phyloP scores from a whole-genome alignment of 1,284 basidiomycete species.

The Cryptococcus maquisensis region DNA sequence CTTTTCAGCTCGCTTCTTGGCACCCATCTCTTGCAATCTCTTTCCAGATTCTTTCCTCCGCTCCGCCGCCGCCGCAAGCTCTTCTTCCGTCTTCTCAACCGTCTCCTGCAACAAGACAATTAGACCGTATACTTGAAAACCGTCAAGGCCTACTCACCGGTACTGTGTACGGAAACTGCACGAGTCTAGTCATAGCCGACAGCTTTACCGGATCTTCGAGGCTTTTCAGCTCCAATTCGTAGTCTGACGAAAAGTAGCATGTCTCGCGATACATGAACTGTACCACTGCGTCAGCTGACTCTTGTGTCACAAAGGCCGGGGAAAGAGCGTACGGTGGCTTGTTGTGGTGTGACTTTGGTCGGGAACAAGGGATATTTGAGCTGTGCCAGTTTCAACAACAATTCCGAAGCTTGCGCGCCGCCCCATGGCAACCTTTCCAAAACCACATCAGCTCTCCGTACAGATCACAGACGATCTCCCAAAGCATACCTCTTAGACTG shows the following conservation, averaged over 20 bases:
- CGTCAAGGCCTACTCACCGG: conserved; percentile 48
- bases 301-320: conserved; percentile 50
- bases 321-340: conserved; percentile 54
- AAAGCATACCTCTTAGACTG: conserved; percentile 70
- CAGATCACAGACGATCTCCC: background rate
- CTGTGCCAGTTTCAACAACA: conserved; percentile 86
- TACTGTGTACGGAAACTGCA: conserved; percentile 78
- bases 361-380: conserved; percentile 92
- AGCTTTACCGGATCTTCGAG: conserved; percentile 64
- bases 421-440: conserved; percentile 82
- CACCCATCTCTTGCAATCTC: conserved; percentile 88
- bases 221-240: conserved; percentile 61
- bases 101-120: conserved; percentile 53
- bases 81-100: conserved; percentile 89
- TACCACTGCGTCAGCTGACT: background rate
- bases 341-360: conserved; percentile 53
- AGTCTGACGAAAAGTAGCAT: conserved; percentile 80
- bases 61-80: conserved; percentile 71
- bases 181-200: conserved; percentile 63
- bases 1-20: conserved; percentile 79
- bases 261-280: conserved; percentile 87
- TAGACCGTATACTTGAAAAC: background rate
- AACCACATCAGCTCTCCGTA: background rate
- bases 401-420: conserved; percentile 80
- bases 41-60: conserved; percentile 77